Percentiles rank a stretch among this genome's conserved stretches.
Conservation (phyloP, 2,329 filamentous ascomycete genomes). For the Colletotrichum incanum region DNA sequence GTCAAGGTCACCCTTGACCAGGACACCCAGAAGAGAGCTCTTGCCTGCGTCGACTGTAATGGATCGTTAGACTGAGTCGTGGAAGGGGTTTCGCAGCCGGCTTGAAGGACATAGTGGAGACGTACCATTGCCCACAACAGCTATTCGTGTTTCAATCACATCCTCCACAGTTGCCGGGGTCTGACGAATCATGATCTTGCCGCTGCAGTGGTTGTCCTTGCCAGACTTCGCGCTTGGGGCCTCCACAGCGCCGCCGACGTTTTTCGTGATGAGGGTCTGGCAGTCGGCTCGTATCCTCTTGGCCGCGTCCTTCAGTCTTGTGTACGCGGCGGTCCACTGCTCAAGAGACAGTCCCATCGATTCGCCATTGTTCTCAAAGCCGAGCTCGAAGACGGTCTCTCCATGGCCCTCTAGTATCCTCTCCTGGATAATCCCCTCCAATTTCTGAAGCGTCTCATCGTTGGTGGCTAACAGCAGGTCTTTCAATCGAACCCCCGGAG, state of each 20-base stretch:
- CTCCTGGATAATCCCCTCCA: slow-evolving; percentile 76
- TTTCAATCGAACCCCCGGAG: slow-evolving; percentile 77
- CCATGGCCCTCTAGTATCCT: slow-evolving; percentile 88
- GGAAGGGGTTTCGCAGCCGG: background rate
- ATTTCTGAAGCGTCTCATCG: slow-evolving; percentile 73
- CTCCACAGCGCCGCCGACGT: slow-evolving; percentile 85
- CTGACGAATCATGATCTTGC: slow-evolving; percentile 89
- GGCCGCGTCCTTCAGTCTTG: slow-evolving; percentile 76
- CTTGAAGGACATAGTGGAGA: background rate
- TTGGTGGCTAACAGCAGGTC: slow-evolving; percentile 79
- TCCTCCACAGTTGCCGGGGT: slow-evolving; percentile 83
- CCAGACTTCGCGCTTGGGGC: slow-evolving; percentile 72
- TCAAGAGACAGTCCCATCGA: slow-evolving; percentile 82
- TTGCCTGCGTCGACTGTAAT: slow-evolving; percentile 93
- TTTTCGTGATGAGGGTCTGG: slow-evolving; percentile 88
- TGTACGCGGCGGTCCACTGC: slow-evolving; percentile 83
- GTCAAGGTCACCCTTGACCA: slow-evolving; percentile 95
- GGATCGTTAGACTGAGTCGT: background rate
- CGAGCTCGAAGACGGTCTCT: slow-evolving; percentile 92
- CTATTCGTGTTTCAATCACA: slow-evolving; percentile 95
- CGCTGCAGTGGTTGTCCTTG: slow-evolving; percentile 82
- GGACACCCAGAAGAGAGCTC: slow-evolving; percentile 93
- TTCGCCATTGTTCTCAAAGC: slow-evolving; percentile 91
- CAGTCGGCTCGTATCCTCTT: slow-evolving; percentile 80
- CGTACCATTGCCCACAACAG: slow-evolving; percentile 92